These are phyloP conservation scores for Conticribra guillardii DNA, from an alignment of 108 stramenopile species.

Conservation along the genomic window DNA sequence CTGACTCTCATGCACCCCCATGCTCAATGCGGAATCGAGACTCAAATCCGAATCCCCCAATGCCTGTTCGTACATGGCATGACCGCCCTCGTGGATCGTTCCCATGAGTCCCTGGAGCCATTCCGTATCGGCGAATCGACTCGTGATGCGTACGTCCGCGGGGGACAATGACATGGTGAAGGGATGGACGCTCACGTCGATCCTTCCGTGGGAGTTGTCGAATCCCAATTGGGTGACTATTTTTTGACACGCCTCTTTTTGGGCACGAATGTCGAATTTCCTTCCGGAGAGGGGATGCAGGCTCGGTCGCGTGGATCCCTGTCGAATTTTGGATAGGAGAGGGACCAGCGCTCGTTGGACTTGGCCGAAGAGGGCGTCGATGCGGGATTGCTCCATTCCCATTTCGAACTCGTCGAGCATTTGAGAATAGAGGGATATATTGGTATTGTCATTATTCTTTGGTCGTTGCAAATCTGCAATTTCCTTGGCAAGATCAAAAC, in stretches of 20 bases:
- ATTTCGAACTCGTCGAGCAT: slow-evolving; percentile 80
- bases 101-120: slow-evolving; percentile 91
- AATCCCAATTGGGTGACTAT: slow-evolving; percentile 81
- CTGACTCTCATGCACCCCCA: slow-evolving; percentile 94
- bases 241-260: slow-evolving; percentile 57
- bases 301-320: slow-evolving; percentile 23
- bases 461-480: slow-evolving; percentile 59
- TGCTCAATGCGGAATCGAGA: slow-evolving; percentile 67
- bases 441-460: too few relatives aligned
- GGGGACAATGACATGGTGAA: slow-evolving; percentile 80
- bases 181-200: slow-evolving; percentile 92
- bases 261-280: slow-evolving; percentile 60
- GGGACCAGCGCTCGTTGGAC: slow-evolving; percentile 76
- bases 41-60: slow-evolving; percentile 50
- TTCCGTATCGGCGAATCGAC: slow-evolving; percentile 73
- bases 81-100: slow-evolving; percentile 91
- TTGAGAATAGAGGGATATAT: slow-evolving; percentile 63
- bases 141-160: slow-evolving; percentile 90
- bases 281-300: slow-evolving; percentile 38
- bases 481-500: slow-evolving; percentile 66
- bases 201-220: slow-evolving; percentile 67
- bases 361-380: slow-evolving; percentile 80
- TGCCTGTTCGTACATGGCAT: slow-evolving; percentile 94
- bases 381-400: slow-evolving; percentile 74
- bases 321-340: slow-evolving; percentile 67